phyloP scores from a whole-genome alignment of 192 early-diverging fungal species.

The Backusella tarrabulga region DNA sequence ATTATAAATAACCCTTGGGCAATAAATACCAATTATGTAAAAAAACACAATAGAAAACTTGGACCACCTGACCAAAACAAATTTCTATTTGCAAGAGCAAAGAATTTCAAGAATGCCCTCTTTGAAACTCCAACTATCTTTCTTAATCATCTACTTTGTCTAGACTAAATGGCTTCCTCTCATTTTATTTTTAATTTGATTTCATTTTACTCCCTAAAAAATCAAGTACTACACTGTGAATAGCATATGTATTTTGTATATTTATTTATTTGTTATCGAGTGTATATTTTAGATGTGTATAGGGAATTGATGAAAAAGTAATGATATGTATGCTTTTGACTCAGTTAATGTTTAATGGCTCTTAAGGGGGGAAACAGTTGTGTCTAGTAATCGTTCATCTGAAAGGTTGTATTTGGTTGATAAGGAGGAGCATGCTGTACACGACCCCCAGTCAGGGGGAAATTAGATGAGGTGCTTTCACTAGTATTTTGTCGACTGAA shows the following conservation, averaged over 20 bases:
- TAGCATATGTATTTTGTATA: not conserved
- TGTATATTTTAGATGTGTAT: not conserved
- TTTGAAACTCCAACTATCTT: too few relatives aligned
- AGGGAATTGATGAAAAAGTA: not conserved
- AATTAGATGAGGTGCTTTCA: not conserved
- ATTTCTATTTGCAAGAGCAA: too few relatives aligned
- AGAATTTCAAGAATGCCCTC: too few relatives aligned
- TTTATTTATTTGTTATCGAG: not conserved
- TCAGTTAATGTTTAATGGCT: not conserved
- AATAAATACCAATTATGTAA: too few relatives aligned
- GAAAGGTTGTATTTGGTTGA: not conserved
- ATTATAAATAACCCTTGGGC: too few relatives aligned
- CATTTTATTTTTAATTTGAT: not conserved
- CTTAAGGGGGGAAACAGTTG: not conserved
- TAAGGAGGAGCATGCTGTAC: not conserved
- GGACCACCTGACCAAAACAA: too few relatives aligned
- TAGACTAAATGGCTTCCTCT: not conserved
- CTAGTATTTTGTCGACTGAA: not conserved
- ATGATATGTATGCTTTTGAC: not conserved
- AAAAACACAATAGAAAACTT: too few relatives aligned
- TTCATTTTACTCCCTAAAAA: not conserved
- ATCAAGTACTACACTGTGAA: not conserved
- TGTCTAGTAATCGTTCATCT: not conserved
- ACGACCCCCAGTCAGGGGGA: not conserved
- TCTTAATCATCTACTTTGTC: too few relatives aligned